Evolutionary conservation across 163 green algal genomes (phyloP).

Genomic region (Scenedesmus sp.): DNA sequence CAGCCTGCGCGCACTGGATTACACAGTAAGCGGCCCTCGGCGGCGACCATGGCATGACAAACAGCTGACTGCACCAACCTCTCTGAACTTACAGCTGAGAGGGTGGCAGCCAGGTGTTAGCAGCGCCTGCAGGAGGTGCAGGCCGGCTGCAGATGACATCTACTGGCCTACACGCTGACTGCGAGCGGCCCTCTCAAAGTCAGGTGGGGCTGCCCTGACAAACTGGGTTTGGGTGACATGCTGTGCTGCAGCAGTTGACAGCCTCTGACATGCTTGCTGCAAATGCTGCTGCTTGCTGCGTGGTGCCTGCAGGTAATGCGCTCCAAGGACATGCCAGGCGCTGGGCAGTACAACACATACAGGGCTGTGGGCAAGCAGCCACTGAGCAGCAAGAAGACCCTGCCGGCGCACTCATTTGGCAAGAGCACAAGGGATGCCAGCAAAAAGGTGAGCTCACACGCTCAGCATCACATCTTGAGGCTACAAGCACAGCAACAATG

Average conservation of each 20-base stretch:
- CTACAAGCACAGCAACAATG: too few relatives aligned
- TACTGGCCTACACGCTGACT: not conserved
- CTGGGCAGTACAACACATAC: conserved; percentile 71
- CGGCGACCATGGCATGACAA: not conserved
- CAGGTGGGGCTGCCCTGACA: too few relatives aligned
- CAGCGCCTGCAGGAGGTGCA: not conserved
- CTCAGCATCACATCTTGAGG: too few relatives aligned
- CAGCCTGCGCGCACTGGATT: conserved; percentile 43
- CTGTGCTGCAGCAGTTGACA: not conserved
- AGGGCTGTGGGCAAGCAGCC: conserved; percentile 69
- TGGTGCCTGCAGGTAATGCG: conserved; percentile 47
- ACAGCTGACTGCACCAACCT: not conserved
- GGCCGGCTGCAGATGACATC: not conserved
- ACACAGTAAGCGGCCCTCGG: not conserved
- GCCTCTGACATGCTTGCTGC: not conserved
- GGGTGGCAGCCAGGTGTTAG: too few relatives aligned
- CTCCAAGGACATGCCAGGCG: conserved; percentile 68
- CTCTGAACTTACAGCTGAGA: too few relatives aligned
- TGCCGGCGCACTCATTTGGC: conserved; percentile 75
- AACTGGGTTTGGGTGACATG: too few relatives aligned
- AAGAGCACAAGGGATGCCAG: conserved; percentile 69
- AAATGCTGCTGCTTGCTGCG: not conserved
- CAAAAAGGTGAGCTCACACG: conserved; percentile 60
- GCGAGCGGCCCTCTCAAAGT: too few relatives aligned
- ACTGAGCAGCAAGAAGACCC: conserved; percentile 74